These are phyloP conservation scores for Corymbia citriodora DNA, from an alignment of 441 rosid species.

Conservation along the genomic window DNA sequence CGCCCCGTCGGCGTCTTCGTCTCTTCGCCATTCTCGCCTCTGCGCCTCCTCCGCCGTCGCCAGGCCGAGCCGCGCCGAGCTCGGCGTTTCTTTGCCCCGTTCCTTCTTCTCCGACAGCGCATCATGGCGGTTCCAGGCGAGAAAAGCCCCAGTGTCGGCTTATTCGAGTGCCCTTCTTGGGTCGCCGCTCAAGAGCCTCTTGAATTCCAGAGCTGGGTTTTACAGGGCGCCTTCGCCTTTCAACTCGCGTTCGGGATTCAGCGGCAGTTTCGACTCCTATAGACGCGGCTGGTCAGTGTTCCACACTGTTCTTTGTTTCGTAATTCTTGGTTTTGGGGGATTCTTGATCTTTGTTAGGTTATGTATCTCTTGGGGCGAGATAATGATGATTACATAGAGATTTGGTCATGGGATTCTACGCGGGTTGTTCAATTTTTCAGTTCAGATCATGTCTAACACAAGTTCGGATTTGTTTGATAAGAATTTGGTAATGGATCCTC, in stretches of 20 bases:
- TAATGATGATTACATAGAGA: background rate
- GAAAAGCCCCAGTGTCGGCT: conserved; percentile 15
- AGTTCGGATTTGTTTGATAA: background rate
- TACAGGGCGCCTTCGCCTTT: conserved; percentile 26
- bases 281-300: conserved; percentile 40
- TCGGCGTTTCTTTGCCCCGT: conserved; percentile 12
- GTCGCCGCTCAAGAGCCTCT: conserved; percentile 17
- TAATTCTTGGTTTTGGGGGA: background rate
- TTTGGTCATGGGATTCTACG: background rate
- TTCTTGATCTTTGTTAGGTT: background rate
- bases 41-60: conserved; percentile 17
- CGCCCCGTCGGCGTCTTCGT: conserved; percentile 1
- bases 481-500: background rate
- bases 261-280: conserved; percentile 20
- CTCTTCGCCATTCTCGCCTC: conserved; percentile 16
- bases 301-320: background rate
- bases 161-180: conserved; percentile 20
- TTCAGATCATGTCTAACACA: background rate
- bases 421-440: background rate
- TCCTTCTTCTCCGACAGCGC: conserved; percentile 15
- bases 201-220: conserved; percentile 30
- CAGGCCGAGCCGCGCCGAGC: conserved; percentile 17
- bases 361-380: background rate
- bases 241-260: conserved; percentile 24
- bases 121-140: conserved; percentile 20